Evolutionary conservation across 129 eudicot genomes (phyloP), one percentile per base, ranked within the genome.

Genomic region (Tagetes patula): DNA sequence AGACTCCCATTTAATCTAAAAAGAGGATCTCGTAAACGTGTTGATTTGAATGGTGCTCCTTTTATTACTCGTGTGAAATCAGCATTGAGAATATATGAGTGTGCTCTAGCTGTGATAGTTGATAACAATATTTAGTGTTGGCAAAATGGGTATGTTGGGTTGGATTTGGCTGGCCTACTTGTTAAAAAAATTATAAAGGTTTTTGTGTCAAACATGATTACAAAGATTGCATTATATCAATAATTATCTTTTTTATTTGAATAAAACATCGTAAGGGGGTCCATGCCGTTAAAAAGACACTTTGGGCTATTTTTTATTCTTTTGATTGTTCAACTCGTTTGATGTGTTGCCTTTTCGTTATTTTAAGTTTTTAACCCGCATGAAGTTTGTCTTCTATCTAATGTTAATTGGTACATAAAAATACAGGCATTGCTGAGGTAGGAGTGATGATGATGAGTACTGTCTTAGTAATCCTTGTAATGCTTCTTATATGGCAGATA

Each of bases 401-500:
- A 77, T 71, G 48, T 76, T 63, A 42, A 64, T 79, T 61, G 68
- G 6, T 70, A 75, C 80, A 63, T 37, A 53, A 6, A 13, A 78
- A 10, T 69, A 60, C 96, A 94, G 98, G 89, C 79, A 82, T 90
- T 62, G 97, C 89, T 48, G 97, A 94, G 77, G 71, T 94, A 47
- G 98, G 97, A 66, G 93, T 94, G 64, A 94, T 94, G 98, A 90
- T 87, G 96, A 83, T 88, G 96, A 86, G 84, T 64, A 94, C 98
- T 55, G 69, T 86, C 53, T 85, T 94, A 78, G 98, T 94, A 70
- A 86, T 93, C 31, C 86, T 94, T 49, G 91, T 94, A 72, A 94
- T 94, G 98, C 93, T 94, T 70, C 98, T 94, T 37, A 94, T 94
- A 81, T 94, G 98, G 98, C 98, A 94, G 77, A 90, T 76, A 77